A percentile compares a stretch with the other conserved stretches of the same genome.
Evolutionary conservation across 192 early-diverging fungal genomes (phyloP).

Genomic region (Gamsiella multidivaricata): DNA sequence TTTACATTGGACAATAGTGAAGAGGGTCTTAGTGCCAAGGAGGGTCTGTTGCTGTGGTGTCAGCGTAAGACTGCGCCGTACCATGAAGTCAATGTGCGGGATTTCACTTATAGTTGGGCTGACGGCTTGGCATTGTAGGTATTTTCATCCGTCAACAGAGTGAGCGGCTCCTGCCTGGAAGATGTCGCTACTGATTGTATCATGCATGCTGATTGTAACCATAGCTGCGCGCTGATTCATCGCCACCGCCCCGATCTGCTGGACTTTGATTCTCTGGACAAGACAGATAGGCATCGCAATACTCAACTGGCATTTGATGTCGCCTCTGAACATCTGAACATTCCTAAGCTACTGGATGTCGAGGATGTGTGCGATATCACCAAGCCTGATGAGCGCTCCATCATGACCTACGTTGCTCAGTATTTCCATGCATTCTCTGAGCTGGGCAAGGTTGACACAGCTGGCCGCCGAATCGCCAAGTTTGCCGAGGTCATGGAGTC

Average conservation of each 20-base stretch:
- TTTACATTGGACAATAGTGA: constrained; percentile 63
- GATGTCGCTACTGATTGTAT: constrained; percentile 2
- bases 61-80: constrained; percentile 94
- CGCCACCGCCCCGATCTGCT: constrained; percentile 95
- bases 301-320: constrained; percentile 94
- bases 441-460: constrained; percentile 86
- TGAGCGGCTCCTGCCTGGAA: too few relatives aligned
- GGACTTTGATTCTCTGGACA: constrained; percentile 89
- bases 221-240: constrained; percentile 94
- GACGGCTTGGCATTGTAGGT: constrained; percentile 92
- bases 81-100: constrained; percentile 87
- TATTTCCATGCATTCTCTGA: constrained; percentile 98
- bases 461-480: constrained; percentile 93
- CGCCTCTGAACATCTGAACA: constrained; percentile 88
- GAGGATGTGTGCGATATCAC: constrained; percentile 94
- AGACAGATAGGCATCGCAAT: constrained; percentile 84
- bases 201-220: background rate
- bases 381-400: constrained; percentile 95
- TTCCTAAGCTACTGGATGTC: constrained; percentile 94
- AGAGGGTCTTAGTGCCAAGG: constrained; percentile 95
- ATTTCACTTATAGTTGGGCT: constrained; percentile 95
- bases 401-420: constrained; percentile 98
- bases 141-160: background rate
- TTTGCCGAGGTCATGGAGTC: constrained; percentile 90
- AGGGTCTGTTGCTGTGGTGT: constrained; percentile 97